phyloP scores from a whole-genome alignment of 345 rosid genomes.

The Erysimum cheiranthoides region DNA sequence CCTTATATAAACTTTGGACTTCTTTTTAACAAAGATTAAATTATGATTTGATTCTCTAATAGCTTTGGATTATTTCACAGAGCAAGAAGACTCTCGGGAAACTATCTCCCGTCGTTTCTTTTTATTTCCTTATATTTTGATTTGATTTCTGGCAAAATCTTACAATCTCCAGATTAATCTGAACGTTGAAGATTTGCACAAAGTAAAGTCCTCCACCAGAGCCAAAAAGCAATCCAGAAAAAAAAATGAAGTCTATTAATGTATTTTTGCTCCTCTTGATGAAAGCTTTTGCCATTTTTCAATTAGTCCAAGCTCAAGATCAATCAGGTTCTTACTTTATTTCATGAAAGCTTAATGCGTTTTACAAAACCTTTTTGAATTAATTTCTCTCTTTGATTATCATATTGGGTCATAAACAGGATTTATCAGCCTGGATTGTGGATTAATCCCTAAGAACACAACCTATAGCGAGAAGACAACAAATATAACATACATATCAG shows the following conservation, averaged over 20 bases:
- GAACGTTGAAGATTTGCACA: conserved; percentile 15
- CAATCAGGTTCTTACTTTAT: conserved; percentile 41
- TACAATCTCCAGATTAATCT: neutral
- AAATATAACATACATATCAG: conserved; percentile 38
- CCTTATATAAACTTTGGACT: neutral
- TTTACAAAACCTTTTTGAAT: neutral
- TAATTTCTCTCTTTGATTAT: neutral
- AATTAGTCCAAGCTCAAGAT: conserved; percentile 36
- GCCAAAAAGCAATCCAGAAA: neutral
- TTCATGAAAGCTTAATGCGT: conserved; percentile 6
- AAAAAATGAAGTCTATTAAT: conserved; percentile 30
- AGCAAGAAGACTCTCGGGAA: neutral
- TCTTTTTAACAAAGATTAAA: neutral
- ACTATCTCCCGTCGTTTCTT: neutral
- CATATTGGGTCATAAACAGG: conserved; percentile 28
- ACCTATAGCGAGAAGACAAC: conserved; percentile 35
- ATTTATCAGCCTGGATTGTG: conserved; percentile 45
- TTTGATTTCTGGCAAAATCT: neutral
- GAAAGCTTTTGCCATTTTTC: conserved; percentile 14
- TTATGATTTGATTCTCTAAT: conserved; percentile 26
- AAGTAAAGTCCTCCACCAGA: neutral
- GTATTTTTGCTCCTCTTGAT: conserved; percentile 7
- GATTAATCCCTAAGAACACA: conserved; percentile 30
- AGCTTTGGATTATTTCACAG: conserved; percentile 12
- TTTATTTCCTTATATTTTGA: conserved; percentile 8